A percentile compares a stretch with the other conserved stretches of the same genome.
Conservation (phyloP, 2,329 filamentous ascomycete species). For the Aspergillus aculeatus region DNA sequence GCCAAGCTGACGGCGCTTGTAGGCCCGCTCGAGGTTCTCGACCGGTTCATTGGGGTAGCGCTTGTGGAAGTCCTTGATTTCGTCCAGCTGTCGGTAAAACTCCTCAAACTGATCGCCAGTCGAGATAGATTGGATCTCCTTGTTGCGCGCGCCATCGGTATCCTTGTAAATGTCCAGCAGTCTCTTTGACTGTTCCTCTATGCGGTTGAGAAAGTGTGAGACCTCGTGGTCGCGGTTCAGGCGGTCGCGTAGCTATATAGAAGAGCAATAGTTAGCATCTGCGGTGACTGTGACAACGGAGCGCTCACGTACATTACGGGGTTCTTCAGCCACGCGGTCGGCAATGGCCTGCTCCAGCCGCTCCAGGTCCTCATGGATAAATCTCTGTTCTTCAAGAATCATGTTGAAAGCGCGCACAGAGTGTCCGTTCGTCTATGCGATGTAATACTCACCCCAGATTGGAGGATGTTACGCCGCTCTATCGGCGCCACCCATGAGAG, state of each 20-base stretch:
- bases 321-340: conserved; percentile 84
- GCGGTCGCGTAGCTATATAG: conserved; percentile 75
- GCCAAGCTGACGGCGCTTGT: conserved; percentile 68
- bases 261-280: conserved; percentile 19
- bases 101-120: conserved; percentile 84
- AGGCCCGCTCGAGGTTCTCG: conserved; percentile 90
- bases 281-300: conserved; percentile 3
- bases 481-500: conserved; percentile 18
- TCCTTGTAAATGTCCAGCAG: conserved; percentile 84
- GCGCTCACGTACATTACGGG: conserved; percentile 68
- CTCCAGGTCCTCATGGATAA: conserved; percentile 94
- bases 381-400: conserved; percentile 90
- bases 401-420: conserved; percentile 45
- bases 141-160: conserved; percentile 66
- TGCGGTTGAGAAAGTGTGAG: conserved; percentile 78
- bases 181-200: conserved; percentile 79
- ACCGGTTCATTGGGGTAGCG: conserved; percentile 92
- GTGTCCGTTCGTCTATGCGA: neutral
- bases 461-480: conserved; percentile 2
- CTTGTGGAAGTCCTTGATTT: conserved; percentile 83
- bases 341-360: conserved; percentile 90
- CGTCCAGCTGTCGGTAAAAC: conserved; percentile 81
- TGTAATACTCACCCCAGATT: neutral
- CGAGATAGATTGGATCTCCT: conserved; percentile 80
- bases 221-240: conserved; percentile 92